Evolutionary conservation across 805 yeast genomes (phyloP).

Genomic region (Suhomyces xylopsoci): DNA sequence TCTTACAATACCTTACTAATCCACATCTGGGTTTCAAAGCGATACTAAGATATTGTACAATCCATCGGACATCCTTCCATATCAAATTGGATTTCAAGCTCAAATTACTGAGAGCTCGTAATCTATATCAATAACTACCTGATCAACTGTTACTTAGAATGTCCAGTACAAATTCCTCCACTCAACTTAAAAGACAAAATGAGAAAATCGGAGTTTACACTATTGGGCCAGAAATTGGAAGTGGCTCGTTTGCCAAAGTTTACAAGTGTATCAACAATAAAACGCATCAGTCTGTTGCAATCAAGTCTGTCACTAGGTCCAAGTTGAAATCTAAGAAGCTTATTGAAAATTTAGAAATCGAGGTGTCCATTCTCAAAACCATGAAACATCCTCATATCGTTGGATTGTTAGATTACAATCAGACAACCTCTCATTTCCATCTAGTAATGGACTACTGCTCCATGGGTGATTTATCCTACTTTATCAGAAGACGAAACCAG

Average conservation of each 20-base stretch:
- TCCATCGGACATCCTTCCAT: background rate
- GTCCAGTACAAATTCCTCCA: background rate
- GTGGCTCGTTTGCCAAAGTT: slow-evolving; percentile 94
- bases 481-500: slow-evolving; percentile 74
- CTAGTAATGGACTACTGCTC: slow-evolving; percentile 96
- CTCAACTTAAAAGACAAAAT: background rate
- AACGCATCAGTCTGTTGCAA: slow-evolving; percentile 68
- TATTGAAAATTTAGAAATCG: slow-evolving; percentile 87
- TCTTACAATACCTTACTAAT: background rate
- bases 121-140: background rate
- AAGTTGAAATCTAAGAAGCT: slow-evolving; percentile 82
- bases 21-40: background rate
- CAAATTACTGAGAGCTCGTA: background rate
- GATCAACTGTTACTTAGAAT: background rate
- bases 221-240: slow-evolving; percentile 84
- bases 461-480: slow-evolving; percentile 86
- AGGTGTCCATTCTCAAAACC: slow-evolving; percentile 82
- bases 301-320: slow-evolving; percentile 81
- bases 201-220: slow-evolving; percentile 45
- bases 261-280: slow-evolving; percentile 70
- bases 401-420: slow-evolving; percentile 75
- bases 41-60: background rate
- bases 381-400: slow-evolving; percentile 94
- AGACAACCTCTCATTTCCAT: slow-evolving; percentile 76
- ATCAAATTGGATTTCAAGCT: background rate